Conservation (phyloP, 768 basidiomycete genomes). For the Agaricus subrufescens region DNA sequence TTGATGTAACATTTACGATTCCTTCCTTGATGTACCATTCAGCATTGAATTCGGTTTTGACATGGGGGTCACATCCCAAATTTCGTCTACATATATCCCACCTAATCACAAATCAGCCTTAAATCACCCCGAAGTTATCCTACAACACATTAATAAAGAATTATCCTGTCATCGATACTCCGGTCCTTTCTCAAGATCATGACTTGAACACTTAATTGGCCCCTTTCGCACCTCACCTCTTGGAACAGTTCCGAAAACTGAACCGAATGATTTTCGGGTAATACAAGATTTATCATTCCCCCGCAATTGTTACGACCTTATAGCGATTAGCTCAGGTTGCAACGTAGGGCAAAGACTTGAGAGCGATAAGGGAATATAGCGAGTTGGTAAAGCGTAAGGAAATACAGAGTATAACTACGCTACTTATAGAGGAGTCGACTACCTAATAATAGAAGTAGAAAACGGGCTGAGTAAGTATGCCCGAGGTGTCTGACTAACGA, state of each 20-base stretch:
- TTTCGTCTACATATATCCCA: conserved; percentile 13
- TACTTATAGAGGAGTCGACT: no score
- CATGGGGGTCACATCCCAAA: conserved; percentile 13
- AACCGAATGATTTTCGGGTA: conserved; percentile 18
- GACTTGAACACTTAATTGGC: conserved; percentile 30
- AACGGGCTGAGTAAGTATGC: no score
- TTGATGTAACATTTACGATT: conserved; percentile 8
- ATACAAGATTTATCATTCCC: conserved; percentile 30
- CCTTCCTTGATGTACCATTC: conserved; percentile 16
- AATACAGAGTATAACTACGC: no score
- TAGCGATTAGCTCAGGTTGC: no score
- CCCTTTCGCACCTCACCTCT: conserved; percentile 37
- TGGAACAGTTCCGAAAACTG: conserved; percentile 30
- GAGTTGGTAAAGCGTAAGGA: no score
- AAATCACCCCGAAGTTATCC: conserved; percentile 10
- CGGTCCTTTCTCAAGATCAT: conserved; percentile 17
- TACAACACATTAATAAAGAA: conserved; percentile 15
- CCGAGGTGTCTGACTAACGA: no score
- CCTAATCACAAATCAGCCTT: conserved; percentile 19
- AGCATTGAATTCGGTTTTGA: conserved; percentile 19
- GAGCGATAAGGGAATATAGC: no score
- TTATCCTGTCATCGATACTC: conserved; percentile 7
- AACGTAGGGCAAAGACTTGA: no score
- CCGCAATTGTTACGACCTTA: no score
- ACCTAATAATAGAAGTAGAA: no score